Conservation (phyloP, 345 rosid genomes). For the Camelina hispida region DNA sequence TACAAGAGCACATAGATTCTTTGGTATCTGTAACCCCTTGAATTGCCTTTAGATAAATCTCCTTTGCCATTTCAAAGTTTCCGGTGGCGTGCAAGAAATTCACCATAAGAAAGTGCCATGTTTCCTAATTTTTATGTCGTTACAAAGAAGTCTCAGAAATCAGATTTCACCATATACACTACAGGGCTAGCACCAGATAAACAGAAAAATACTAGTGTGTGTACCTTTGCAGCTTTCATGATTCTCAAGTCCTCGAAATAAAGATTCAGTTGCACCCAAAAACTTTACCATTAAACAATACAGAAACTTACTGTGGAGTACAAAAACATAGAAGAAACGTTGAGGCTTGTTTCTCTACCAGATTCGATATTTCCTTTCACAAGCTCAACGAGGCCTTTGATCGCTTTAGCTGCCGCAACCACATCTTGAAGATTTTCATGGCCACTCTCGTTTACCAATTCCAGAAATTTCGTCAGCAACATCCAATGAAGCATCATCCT, state of each 20-base stretch:
- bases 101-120: constrained; percentile 69
- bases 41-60: constrained; percentile 62
- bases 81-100: constrained; percentile 65
- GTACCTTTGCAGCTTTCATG: constrained; percentile 56
- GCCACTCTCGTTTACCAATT: constrained; percentile 42
- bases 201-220: constrained; percentile 22
- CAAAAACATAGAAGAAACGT: neutral
- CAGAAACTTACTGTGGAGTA: constrained; percentile 16
- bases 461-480: constrained; percentile 68
- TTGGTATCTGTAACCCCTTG: constrained; percentile 47
- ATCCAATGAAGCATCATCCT: constrained; percentile 85
- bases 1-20: constrained; percentile 67
- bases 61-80: constrained; percentile 68
- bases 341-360: constrained; percentile 49
- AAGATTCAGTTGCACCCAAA: constrained; percentile 54
- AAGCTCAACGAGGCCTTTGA: constrained; percentile 75
- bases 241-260: constrained; percentile 54
- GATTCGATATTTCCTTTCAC: constrained; percentile 58
- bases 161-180: neutral
- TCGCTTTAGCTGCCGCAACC: constrained; percentile 55
- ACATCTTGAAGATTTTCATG: constrained; percentile 40
- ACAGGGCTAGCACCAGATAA: neutral
- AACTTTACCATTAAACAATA: constrained; percentile 23
- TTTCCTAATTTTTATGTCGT: constrained; percentile 49
- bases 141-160: neutral